Percentiles rank a stretch among this genome's conserved stretches.
These are phyloP conservation scores for Coemansia sp. DNA, from an alignment of 192 early-diverging fungal species.

Conservation along the genomic window DNA sequence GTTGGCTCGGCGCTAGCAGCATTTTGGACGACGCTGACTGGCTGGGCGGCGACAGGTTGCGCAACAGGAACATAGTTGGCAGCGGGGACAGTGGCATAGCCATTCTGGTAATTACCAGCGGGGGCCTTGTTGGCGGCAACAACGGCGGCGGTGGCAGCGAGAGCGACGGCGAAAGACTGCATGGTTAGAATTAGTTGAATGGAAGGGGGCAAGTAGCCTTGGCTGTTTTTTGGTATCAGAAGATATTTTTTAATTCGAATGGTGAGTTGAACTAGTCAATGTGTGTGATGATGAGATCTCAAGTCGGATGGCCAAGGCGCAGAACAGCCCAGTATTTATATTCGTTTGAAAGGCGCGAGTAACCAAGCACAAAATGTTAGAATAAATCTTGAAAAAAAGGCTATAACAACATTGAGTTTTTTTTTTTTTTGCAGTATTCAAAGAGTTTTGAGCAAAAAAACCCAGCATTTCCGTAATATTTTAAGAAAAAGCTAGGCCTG, in stretches of 20 bases:
- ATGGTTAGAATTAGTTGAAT: slow-evolving; percentile 18
- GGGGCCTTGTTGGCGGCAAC: slow-evolving; percentile 23
- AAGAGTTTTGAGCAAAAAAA: neutral
- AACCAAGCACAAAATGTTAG: neutral
- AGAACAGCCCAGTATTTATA: neutral
- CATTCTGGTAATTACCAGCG: slow-evolving; percentile 31
- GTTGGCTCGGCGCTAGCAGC: slow-evolving; percentile 33
- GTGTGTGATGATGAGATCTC: neutral
- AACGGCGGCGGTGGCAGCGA: slow-evolving; percentile 26
- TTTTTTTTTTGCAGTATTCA: neutral
- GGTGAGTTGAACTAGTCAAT: neutral
- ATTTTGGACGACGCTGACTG: slow-evolving; percentile 41
- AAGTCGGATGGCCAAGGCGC: neutral
- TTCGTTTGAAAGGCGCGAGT: neutral
- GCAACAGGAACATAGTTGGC: slow-evolving; percentile 8
- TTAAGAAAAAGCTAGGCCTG: neutral
- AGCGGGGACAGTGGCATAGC: slow-evolving; percentile 29
- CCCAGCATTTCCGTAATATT: neutral
- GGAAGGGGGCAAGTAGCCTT: neutral
- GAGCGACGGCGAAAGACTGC: slow-evolving; percentile 32
- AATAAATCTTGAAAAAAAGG: neutral
- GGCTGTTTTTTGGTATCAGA: neutral
- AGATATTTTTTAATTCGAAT: neutral
- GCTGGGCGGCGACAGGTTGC: slow-evolving; percentile 26
- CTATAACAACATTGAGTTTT: neutral